These are phyloP conservation scores for Jacaranda copaia DNA, from an alignment of 257 asterid species.

Conservation along the genomic window DNA sequence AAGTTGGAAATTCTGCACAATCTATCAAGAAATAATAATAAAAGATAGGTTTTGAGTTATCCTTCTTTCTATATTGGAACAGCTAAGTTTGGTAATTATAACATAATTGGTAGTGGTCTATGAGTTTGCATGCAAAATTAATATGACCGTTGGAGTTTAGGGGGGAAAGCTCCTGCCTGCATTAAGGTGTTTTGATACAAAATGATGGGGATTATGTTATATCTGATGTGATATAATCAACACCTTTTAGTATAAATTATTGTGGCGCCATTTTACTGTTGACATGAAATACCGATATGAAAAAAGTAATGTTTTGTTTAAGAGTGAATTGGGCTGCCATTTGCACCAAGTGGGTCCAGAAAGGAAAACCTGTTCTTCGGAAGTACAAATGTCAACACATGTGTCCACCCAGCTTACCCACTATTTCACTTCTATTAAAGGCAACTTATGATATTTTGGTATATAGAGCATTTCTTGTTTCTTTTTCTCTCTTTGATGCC, in stretches of 20 bases:
- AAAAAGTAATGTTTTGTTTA: no score
- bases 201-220: not conserved
- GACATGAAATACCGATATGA: no score
- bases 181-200: not conserved
- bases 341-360: constrained; percentile 18
- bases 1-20: not conserved
- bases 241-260: not conserved
- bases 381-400: constrained; percentile 6
- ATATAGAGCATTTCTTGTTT: not conserved
- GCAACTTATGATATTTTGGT: not conserved
- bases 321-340: no score
- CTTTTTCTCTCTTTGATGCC: no score
- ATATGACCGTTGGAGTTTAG: constrained; percentile 16
- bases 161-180: not conserved
- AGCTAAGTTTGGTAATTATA: constrained; percentile 15
- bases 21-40: not conserved
- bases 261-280: not conserved
- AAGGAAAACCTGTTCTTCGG: constrained; percentile 6
- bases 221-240: not conserved
- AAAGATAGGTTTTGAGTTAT: not conserved
- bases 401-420: not conserved
- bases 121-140: not conserved
- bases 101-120: not conserved
- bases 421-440: not conserved
- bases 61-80: constrained; percentile 3